Conservation (phyloP, 2,329 filamentous ascomycete species). For the Fusarium compactum region DNA sequence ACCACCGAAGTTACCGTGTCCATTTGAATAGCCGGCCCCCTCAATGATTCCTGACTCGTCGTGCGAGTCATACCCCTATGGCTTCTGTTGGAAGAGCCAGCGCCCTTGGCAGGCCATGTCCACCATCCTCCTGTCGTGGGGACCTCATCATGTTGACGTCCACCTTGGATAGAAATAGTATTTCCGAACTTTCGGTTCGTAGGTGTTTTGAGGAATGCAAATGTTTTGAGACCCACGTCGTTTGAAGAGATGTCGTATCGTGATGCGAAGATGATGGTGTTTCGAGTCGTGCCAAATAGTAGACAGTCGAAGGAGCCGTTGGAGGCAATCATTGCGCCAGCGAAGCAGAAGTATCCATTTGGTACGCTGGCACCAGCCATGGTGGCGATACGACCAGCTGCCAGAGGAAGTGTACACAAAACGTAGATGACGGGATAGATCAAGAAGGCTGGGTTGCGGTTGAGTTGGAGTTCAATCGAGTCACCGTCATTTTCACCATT, state of each 20-base stretch:
- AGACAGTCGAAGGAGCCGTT: slow-evolving; percentile 68
- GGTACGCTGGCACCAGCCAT: slow-evolving; percentile 67
- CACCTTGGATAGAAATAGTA: slow-evolving; percentile 55
- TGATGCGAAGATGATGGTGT: slow-evolving; percentile 63
- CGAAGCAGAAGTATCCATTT: slow-evolving; percentile 68
- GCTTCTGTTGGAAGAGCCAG: slow-evolving; percentile 12
- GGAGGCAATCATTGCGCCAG: slow-evolving; percentile 68
- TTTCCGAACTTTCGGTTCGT: slow-evolving; percentile 56
- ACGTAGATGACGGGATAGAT: slow-evolving; percentile 78
- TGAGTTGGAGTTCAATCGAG: slow-evolving; percentile 33
- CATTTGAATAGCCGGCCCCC: slow-evolving; percentile 57
- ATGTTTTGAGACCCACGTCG: slow-evolving; percentile 64
- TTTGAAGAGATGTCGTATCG: slow-evolving; percentile 54
- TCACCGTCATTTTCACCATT: slow-evolving; percentile 27
- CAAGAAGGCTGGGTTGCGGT: slow-evolving; percentile 67
- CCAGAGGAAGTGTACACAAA: slow-evolving; percentile 75
- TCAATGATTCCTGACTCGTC: slow-evolving; percentile 51
- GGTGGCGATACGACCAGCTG: slow-evolving; percentile 71
- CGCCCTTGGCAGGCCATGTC: slow-evolving; percentile 39
- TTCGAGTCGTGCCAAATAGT: slow-evolving; percentile 64
- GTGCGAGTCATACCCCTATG: slow-evolving; percentile 36
- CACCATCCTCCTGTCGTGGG: slow-evolving; percentile 46
- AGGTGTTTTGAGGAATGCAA: slow-evolving; percentile 62
- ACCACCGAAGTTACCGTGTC: slow-evolving; percentile 59
- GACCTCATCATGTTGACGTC: slow-evolving; percentile 29